Evolutionary conservation across 257 asterid species (phyloP).

Genomic region (Marsdenia floribunda): DNA sequence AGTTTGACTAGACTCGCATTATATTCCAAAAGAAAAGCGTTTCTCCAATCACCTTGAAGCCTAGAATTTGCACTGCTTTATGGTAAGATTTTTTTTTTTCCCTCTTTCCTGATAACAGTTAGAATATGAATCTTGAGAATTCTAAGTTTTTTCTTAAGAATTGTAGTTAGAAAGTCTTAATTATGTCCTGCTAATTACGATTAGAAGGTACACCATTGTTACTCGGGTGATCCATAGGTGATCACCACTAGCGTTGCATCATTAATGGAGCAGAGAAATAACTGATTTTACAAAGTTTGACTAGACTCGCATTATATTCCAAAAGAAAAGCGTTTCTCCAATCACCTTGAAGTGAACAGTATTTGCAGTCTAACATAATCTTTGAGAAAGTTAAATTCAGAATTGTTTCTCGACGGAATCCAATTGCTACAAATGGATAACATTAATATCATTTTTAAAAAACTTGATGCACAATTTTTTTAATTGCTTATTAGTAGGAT

Average conservation of each 20-base stretch:
- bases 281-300: too few relatives aligned
- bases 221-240: too few relatives aligned
- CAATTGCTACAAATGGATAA: background rate
- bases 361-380: background rate
- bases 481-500: background rate
- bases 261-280: too few relatives aligned
- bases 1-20: too few relatives aligned
- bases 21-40: too few relatives aligned
- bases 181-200: too few relatives aligned
- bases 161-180: too few relatives aligned
- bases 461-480: background rate
- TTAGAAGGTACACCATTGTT: too few relatives aligned
- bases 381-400: background rate
- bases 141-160: background rate
- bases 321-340: background rate
- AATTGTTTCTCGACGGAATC: background rate
- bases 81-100: too few relatives aligned
- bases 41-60: too few relatives aligned
- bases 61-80: background rate
- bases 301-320: too few relatives aligned
- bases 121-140: background rate
- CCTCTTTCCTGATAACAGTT: background rate
- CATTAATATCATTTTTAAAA: background rate
- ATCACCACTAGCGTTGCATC: too few relatives aligned
- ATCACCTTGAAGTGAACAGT: background rate